Conservation (phyloP, 2,329 filamentous ascomycete genomes). For the Diaporthe helianthi region DNA sequence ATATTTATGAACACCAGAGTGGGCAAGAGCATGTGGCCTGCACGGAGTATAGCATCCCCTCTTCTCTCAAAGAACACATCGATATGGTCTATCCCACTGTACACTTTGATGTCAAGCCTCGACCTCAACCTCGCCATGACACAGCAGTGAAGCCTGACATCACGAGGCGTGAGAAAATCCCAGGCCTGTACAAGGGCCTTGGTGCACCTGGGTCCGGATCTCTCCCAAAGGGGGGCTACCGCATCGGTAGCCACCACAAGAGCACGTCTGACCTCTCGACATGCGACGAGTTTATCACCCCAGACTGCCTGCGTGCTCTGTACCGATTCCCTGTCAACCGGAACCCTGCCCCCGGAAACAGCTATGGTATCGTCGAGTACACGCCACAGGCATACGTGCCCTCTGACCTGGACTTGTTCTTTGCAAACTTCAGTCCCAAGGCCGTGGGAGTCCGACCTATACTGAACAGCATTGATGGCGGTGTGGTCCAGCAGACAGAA, state of each 20-base stretch:
- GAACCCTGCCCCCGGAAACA: conserved; percentile 25
- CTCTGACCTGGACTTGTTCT: conserved; percentile 31
- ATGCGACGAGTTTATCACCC: conserved; percentile 29
- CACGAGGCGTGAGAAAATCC: not conserved
- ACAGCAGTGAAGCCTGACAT: not conserved
- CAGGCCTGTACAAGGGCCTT: conserved; percentile 25
- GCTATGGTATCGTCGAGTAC: conserved; percentile 35
- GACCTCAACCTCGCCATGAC: not conserved
- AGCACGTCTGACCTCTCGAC: conserved; percentile 26
- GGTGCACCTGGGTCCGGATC: conserved; percentile 29
- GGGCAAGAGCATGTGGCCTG: conserved; percentile 31
- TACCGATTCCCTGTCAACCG: conserved; percentile 29
- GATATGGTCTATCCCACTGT: conserved; percentile 33
- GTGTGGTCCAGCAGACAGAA: conserved; percentile 26
- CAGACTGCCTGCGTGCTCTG: conserved; percentile 33
- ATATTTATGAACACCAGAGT: conserved; percentile 31
- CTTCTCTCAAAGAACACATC: conserved; percentile 31
- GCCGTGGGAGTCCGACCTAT: conserved; percentile 25
- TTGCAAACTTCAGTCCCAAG: conserved; percentile 29
- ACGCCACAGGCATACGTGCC: conserved; percentile 32
- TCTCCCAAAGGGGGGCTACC: conserved; percentile 30
- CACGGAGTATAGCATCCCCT: conserved; percentile 31
- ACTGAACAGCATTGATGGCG: conserved; percentile 31
- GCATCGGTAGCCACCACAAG: conserved; percentile 26
- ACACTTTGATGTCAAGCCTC: conserved; percentile 30